Evolutionary conservation across 2,329 filamentous ascomycete species (phyloP).

Genomic region (Alternaria sp.): DNA sequence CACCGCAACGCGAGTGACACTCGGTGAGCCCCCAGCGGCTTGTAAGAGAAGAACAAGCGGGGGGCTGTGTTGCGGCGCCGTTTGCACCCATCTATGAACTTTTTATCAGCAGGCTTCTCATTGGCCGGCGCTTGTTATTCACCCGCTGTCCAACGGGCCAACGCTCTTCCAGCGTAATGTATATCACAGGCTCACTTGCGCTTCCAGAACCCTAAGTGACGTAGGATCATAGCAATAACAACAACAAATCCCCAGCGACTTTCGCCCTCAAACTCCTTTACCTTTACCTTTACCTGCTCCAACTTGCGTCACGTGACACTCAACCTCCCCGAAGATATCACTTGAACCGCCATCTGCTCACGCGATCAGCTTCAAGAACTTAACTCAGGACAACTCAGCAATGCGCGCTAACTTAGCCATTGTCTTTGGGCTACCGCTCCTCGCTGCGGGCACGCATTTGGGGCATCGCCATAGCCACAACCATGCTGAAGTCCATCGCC

Average conservation of each 20-base stretch:
- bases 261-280: slow-evolving; percentile 3
- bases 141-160: slow-evolving; percentile 3
- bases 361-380: background rate
- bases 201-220: slow-evolving; percentile 3
- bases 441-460: background rate
- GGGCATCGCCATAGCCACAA: slow-evolving; percentile 2
- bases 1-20: background rate
- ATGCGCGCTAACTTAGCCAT: slow-evolving; percentile 5
- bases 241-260: slow-evolving; percentile 5
- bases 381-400: background rate
- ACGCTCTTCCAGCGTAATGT: background rate
- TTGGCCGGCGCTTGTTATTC: slow-evolving; percentile 4
- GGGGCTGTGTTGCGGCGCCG: background rate
- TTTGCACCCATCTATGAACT: slow-evolving; percentile 4
- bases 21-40: slow-evolving; percentile 1
- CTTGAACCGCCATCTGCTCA: background rate
- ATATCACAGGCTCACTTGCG: slow-evolving; percentile 14
- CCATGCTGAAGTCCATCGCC: slow-evolving; percentile 7
- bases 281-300: slow-evolving; percentile 3
- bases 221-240: background rate
- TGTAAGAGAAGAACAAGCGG: background rate
- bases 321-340: background rate
- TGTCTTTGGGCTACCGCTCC: slow-evolving; percentile 3
- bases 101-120: background rate
- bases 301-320: slow-evolving; percentile 3